Percentiles rank a stretch among this genome's conserved stretches.
These are phyloP conservation scores for Kandelia obovata DNA, from an alignment of 345 rosid genomes.

Conservation along the genomic window DNA sequence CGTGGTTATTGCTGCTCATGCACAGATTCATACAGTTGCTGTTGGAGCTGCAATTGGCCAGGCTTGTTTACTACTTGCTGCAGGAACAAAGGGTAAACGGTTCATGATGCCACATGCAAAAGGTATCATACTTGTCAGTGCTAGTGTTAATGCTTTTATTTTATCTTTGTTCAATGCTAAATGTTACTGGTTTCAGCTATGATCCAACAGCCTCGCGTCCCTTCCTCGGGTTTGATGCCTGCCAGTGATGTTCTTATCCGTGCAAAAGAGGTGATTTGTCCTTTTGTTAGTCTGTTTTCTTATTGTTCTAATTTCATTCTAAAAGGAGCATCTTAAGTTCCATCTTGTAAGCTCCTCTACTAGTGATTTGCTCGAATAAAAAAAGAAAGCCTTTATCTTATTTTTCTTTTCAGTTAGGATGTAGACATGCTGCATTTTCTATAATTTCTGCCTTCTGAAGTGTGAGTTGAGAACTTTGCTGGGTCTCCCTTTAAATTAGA, in stretches of 20 bases:
- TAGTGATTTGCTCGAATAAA: neutral
- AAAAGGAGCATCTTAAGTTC: neutral
- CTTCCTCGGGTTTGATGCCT: slow-evolving; percentile 80
- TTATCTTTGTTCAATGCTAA: slow-evolving; percentile 2
- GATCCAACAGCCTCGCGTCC: slow-evolving; percentile 84
- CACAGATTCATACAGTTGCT: slow-evolving; percentile 74
- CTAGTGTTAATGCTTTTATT: slow-evolving; percentile 5
- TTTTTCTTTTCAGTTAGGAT: neutral
- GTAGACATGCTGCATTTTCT: neutral
- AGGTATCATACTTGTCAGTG: slow-evolving; percentile 40
- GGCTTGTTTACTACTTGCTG: slow-evolving; percentile 75
- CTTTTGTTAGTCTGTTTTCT: neutral
- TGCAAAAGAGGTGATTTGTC: slow-evolving; percentile 69
- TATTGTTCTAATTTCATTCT: neutral
- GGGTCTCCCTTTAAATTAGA: neutral
- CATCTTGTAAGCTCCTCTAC: neutral
- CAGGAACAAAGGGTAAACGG: slow-evolving; percentile 81
- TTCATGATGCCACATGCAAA: slow-evolving; percentile 88
- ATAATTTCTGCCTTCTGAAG: neutral
- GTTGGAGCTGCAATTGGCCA: slow-evolving; percentile 81
- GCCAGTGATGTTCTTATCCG: slow-evolving; percentile 81
- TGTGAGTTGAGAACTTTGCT: neutral
- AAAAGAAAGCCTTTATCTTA: neutral
- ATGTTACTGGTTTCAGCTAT: slow-evolving; percentile 50
- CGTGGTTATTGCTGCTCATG: slow-evolving; percentile 18